A percentile compares a stretch with the other conserved stretches of the same genome.
Conservation (phyloP, 805 yeast species). For the Yarrowia sp. region DNA sequence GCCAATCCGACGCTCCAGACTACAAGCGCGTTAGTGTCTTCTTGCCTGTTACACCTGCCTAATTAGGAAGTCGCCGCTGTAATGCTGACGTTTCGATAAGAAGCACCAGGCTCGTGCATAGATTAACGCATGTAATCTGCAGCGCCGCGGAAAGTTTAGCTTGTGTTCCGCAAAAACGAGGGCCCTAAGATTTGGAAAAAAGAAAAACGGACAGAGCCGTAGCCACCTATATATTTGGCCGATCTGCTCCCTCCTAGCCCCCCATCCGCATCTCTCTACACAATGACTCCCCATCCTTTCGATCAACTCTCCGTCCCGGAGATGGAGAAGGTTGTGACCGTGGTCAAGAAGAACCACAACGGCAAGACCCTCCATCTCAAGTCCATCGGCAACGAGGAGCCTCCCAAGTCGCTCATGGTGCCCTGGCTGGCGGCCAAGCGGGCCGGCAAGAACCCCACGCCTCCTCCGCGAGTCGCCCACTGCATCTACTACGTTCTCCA, state of each 20-base stretch:
- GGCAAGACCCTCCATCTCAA: conserved; percentile 39
- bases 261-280: neutral
- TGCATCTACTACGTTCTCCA: conserved; percentile 62
- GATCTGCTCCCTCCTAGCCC: neutral
- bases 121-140: neutral
- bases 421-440: conserved; percentile 67
- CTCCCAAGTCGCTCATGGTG: conserved; percentile 72
- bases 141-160: conserved; percentile 9
- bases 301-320: conserved; percentile 40
- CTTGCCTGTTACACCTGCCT: conserved; percentile 14
- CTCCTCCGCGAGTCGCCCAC: conserved; percentile 66
- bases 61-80: conserved; percentile 4
- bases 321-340: conserved; percentile 34
- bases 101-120: neutral
- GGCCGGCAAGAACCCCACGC: conserved; percentile 47
- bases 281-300: conserved; percentile 36
- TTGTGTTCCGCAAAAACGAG: neutral
- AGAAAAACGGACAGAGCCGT: neutral
- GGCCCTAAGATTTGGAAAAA: neutral
- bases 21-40: neutral
- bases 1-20: no score
- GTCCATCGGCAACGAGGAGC: conserved; percentile 48
- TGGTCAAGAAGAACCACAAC: conserved; percentile 34
- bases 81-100: neutral
- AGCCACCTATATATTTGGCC: neutral